These are phyloP conservation scores for Heritiera fomes DNA, from an alignment of 345 rosid species.

Conservation along the genomic window DNA sequence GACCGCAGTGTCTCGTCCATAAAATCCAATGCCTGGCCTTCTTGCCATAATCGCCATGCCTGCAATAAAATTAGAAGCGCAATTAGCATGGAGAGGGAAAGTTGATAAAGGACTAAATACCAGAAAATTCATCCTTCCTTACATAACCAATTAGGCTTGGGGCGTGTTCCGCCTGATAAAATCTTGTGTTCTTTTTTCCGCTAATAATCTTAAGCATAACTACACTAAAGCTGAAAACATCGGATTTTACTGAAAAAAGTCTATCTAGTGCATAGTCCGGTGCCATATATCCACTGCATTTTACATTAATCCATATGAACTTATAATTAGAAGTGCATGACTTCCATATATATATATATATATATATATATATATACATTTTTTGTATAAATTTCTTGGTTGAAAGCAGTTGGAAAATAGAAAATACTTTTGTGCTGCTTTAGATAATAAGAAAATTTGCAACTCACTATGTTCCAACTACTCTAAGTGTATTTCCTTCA, in stretches of 20 bases:
- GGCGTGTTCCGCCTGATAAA: background rate
- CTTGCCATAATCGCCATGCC: constrained; percentile 19
- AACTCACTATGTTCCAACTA: constrained; percentile 26
- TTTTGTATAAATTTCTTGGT: too few relatives aligned
- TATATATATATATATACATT: too few relatives aligned
- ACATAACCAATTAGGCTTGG: constrained; percentile 6
- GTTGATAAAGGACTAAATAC: background rate
- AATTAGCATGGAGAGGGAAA: background rate
- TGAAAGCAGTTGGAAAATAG: background rate
- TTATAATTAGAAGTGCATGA: background rate
- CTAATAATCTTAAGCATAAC: constrained; percentile 1
- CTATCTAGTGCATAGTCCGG: constrained; percentile 9
- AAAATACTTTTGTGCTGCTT: background rate
- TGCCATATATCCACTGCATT: constrained; percentile 6
- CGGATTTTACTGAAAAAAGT: constrained; percentile 9
- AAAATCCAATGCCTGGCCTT: background rate
- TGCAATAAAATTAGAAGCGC: background rate
- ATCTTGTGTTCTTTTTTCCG: background rate
- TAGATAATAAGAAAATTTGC: background rate
- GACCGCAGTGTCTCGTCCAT: background rate
- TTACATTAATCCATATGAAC: background rate
- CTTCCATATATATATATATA: background rate
- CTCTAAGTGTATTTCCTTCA: constrained; percentile 19
- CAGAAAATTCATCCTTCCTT: background rate
- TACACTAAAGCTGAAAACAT: constrained; percentile 5